Conservation (phyloP, 805 yeast genomes). For the Metschnikowia sp. region DNA sequence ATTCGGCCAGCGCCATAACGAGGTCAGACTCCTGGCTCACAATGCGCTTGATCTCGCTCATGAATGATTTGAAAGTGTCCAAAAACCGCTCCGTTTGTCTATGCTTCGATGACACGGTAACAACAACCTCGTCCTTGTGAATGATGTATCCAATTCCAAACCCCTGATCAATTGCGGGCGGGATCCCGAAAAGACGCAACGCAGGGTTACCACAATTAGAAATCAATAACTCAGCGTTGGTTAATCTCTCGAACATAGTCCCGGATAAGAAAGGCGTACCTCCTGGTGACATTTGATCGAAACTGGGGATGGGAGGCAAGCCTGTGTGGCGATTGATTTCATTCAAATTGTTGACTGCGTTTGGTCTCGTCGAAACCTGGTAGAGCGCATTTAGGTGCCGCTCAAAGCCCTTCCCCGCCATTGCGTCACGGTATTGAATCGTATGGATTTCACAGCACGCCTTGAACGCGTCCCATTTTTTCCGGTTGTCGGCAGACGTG, state of each 20-base stretch:
- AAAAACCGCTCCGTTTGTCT: slow-evolving; percentile 80
- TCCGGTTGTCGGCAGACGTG: slow-evolving; percentile 45
- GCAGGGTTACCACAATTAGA: slow-evolving; percentile 91
- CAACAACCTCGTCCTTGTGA: slow-evolving; percentile 71
- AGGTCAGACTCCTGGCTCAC: slow-evolving; percentile 38
- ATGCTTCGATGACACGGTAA: slow-evolving; percentile 83
- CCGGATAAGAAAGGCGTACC: slow-evolving; percentile 33
- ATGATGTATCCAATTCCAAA: slow-evolving; percentile 92
- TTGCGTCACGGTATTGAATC: slow-evolving; percentile 46
- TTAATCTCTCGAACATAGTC: slow-evolving; percentile 31
- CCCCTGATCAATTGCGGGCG: slow-evolving; percentile 87
- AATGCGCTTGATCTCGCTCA: slow-evolving; percentile 54
- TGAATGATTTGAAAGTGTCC: slow-evolving; percentile 62
- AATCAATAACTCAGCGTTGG: slow-evolving; percentile 35
- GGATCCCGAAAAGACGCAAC: slow-evolving; percentile 81
- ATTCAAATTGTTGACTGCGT: slow-evolving; percentile 36
- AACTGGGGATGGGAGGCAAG: slow-evolving; percentile 14
- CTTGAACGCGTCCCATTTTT: slow-evolving; percentile 50
- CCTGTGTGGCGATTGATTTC: slow-evolving; percentile 31
- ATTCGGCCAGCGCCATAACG: slow-evolving; percentile 28
- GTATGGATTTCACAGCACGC: slow-evolving; percentile 53
- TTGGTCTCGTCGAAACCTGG: slow-evolving; percentile 49
- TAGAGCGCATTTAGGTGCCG: slow-evolving; percentile 66
- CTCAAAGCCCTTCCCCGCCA: slow-evolving; percentile 67
- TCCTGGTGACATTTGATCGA: slow-evolving; percentile 5